Conservation (phyloP, 1,284 basidiomycete species). For the Ustilago loliicola region DNA sequence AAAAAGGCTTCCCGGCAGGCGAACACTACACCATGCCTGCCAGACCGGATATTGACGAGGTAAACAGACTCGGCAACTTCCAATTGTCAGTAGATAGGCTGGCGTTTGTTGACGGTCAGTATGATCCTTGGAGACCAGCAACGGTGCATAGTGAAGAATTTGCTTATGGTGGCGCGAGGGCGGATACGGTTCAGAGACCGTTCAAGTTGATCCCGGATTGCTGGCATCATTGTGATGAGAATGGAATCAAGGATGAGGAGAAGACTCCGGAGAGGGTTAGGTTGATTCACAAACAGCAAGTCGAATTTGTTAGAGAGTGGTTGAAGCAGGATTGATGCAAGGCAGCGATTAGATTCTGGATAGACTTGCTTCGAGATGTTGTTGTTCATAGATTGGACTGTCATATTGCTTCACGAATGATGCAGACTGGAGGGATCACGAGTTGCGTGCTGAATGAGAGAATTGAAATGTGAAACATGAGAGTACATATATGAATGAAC, state of each 20-base stretch:
- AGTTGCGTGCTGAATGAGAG: not conserved
- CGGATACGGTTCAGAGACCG: conserved; percentile 81
- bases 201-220: conserved; percentile 85
- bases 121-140: conserved; percentile 87
- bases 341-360: not conserved
- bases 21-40: conserved; percentile 79
- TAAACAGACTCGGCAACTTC: conserved; percentile 75
- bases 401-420: not conserved
- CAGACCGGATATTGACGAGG: conserved; percentile 81
- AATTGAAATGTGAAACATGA: conserved; percentile 2
- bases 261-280: conserved; percentile 84
- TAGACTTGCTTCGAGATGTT: not conserved
- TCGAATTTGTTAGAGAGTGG: conserved; percentile 86
- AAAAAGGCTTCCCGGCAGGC: conserved; percentile 84
- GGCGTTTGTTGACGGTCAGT: conserved; percentile 88
- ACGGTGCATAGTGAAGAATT: conserved; percentile 81
- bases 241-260: conserved; percentile 45
- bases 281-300: conserved; percentile 84
- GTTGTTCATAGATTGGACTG: not conserved
- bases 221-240: conserved; percentile 64
- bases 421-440: not conserved
- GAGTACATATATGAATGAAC: not conserved
- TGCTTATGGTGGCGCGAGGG: conserved; percentile 77
- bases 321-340: conserved; percentile 74
- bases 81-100: conserved; percentile 82